A percentile compares a stretch with the other conserved stretches of the same genome.
These are phyloP conservation scores for Haplosporangium gracile DNA, from an alignment of 192 early-diverging fungal genomes.

Conservation along the genomic window DNA sequence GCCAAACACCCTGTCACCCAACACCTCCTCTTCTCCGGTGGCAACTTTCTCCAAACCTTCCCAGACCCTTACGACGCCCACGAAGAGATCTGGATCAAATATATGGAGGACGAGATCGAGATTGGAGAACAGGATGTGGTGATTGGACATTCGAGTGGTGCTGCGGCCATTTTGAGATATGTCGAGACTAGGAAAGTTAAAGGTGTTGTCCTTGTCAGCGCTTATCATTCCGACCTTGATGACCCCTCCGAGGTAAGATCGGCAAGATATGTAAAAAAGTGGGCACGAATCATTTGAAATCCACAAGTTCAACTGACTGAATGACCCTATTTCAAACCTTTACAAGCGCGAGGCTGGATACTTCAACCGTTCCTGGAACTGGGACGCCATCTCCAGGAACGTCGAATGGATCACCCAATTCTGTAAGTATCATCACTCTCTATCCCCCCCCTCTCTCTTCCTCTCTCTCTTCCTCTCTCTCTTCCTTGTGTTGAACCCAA, in stretches of 20 bases:
- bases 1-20: constrained; percentile 27
- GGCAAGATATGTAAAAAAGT: background rate
- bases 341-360: constrained; percentile 52
- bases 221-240: constrained; percentile 56
- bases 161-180: constrained; percentile 52
- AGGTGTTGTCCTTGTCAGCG: constrained; percentile 59
- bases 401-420: constrained; percentile 53
- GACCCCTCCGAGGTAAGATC: constrained; percentile 46
- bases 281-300: too few species aligned
- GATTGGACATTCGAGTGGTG: constrained; percentile 56
- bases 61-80: constrained; percentile 53
- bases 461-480: background rate
- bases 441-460: background rate
- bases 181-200: constrained; percentile 44
- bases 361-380: constrained; percentile 57
- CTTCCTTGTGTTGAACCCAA: background rate
- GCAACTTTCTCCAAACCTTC: constrained; percentile 45
- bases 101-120: constrained; percentile 51
- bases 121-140: constrained; percentile 39
- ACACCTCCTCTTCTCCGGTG: constrained; percentile 38
- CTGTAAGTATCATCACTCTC: constrained; percentile 19
- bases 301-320: too few species aligned
- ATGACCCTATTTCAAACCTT: background rate
- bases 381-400: constrained; percentile 50
- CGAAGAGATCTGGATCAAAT: constrained; percentile 54